These are phyloP conservation scores for Chrysosporium queenslandicum DNA, from an alignment of 2,329 filamentous ascomycete species.

Conservation along the genomic window DNA sequence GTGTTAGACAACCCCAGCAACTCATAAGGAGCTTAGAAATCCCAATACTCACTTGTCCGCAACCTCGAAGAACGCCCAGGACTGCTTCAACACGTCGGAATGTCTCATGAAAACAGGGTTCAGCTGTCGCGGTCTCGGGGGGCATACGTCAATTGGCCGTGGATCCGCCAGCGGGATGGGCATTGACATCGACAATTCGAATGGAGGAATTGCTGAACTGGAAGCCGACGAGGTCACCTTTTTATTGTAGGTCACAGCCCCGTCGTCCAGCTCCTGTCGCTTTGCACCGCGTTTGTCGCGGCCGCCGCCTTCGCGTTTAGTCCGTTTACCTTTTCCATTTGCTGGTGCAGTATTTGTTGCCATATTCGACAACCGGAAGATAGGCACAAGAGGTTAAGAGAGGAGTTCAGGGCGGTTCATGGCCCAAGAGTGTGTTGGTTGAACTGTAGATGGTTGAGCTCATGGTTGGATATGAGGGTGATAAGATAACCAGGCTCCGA, in stretches of 20 bases:
- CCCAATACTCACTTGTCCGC: slow-evolving; percentile 28
- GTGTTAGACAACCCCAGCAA: not conserved
- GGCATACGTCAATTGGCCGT: slow-evolving; percentile 29
- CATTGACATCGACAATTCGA: slow-evolving; percentile 32
- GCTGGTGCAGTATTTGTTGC: slow-evolving; percentile 3
- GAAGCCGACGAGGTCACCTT: slow-evolving; percentile 11
- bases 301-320: slow-evolving; percentile 32
- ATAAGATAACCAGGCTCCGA: slow-evolving; percentile 3
- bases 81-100: slow-evolving; percentile 28
- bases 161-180: slow-evolving; percentile 35
- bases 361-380: not conserved
- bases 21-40: not conserved
- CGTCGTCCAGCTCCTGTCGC: slow-evolving; percentile 30
- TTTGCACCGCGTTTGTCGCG: slow-evolving; percentile 38
- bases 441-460: not conserved
- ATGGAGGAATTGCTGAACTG: slow-evolving; percentile 28
- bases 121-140: slow-evolving; percentile 34
- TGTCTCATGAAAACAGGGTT: slow-evolving; percentile 29
- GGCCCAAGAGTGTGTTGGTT: not conserved
- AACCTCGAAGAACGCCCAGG: slow-evolving; percentile 36
- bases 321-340: slow-evolving; percentile 28
- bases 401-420: not conserved
- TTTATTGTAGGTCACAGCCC: slow-evolving; percentile 5
- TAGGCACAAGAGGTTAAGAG: not conserved
- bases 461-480: not conserved